These are phyloP conservation scores for Annulohypoxylon nitens DNA, from an alignment of 495 filamentous ascomycete genomes.

Conservation along the genomic window DNA sequence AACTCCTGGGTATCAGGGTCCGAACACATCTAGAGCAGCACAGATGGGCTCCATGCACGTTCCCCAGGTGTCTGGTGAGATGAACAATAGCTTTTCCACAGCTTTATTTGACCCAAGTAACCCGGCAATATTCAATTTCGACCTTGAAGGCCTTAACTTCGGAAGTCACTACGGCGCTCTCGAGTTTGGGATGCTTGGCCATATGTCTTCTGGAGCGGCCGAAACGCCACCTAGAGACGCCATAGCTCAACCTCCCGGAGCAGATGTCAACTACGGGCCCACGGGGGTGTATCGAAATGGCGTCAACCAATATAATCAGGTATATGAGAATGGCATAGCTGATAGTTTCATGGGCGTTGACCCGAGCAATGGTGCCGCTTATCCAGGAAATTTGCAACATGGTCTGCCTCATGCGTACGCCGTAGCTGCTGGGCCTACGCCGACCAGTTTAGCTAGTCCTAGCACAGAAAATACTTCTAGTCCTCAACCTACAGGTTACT, in stretches of 20 bases:
- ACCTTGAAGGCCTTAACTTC: conserved; percentile 93
- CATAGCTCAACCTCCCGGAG: conserved; percentile 48
- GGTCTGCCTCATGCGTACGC: conserved; percentile 65
- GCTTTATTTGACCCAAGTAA: conserved; percentile 89
- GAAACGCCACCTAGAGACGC: conserved; percentile 80
- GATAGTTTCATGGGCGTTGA: conserved; percentile 60
- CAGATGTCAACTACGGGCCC: conserved; percentile 58
- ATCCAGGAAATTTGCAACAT: conserved; percentile 64
- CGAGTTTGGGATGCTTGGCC: conserved; percentile 93
- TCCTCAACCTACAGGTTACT: conserved; percentile 59
- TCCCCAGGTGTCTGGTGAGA: conserved; percentile 55
- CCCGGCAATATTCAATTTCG: conserved; percentile 91
- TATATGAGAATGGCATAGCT: conserved; percentile 57
- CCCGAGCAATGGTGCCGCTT: conserved; percentile 54
- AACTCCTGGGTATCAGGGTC: conserved; percentile 72
- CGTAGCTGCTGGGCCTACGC: conserved; percentile 60
- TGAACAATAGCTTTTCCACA: conserved; percentile 61
- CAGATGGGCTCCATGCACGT: conserved; percentile 52
- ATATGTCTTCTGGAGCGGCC: conserved; percentile 88
- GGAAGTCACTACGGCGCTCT: conserved; percentile 93
- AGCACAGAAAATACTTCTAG: conserved; percentile 64
- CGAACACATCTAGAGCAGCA: conserved; percentile 53
- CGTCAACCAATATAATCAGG: conserved; percentile 57
- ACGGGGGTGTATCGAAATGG: conserved; percentile 61
- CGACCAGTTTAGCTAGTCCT: conserved; percentile 61